Evolutionary conservation across 2,329 filamentous ascomycete genomes (phyloP).

Genomic region (Fusarium verticillioides): DNA sequence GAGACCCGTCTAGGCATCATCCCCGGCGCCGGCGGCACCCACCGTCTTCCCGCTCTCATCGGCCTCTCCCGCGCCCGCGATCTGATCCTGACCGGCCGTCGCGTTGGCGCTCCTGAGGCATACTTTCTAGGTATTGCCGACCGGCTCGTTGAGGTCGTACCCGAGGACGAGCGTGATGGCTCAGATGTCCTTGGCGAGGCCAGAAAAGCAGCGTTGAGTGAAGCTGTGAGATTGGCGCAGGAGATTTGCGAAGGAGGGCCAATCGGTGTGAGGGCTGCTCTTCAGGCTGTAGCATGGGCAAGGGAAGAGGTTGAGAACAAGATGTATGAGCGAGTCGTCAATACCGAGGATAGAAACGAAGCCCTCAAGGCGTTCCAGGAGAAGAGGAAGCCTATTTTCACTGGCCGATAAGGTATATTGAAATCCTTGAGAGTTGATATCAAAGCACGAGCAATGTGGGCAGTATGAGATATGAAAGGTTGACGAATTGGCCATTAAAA

Average conservation of each 20-base stretch:
- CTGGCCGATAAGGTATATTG: slow-evolving; percentile 55
- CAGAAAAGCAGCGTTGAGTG: slow-evolving; percentile 74
- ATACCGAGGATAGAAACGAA: slow-evolving; percentile 87
- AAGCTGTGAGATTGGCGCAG: slow-evolving; percentile 80
- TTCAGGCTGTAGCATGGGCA: slow-evolving; percentile 80
- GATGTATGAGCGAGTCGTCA: slow-evolving; percentile 86
- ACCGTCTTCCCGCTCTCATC: slow-evolving; percentile 84
- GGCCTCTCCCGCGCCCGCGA: slow-evolving; percentile 86
- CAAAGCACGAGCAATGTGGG: not conserved
- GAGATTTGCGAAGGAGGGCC: slow-evolving; percentile 93
- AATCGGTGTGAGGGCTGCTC: slow-evolving; percentile 80
- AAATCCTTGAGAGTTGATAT: not conserved
- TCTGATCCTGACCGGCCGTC: slow-evolving; percentile 88
- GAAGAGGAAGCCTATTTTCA: slow-evolving; percentile 70
- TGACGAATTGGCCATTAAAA: not conserved
- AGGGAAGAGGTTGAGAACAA: slow-evolving; percentile 83
- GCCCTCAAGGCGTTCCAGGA: slow-evolving; percentile 84
- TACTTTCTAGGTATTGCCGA: slow-evolving; percentile 93
- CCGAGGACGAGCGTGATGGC: slow-evolving; percentile 60
- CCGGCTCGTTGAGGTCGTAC: slow-evolving; percentile 83
- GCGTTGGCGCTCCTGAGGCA: slow-evolving; percentile 84
- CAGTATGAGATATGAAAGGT: not conserved
- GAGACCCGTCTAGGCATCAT: slow-evolving; percentile 95
- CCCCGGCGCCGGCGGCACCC: slow-evolving; percentile 92
- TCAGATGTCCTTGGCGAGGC: slow-evolving; percentile 65